These are phyloP conservation scores for Talaromyces proteolyticus DNA, from an alignment of 495 filamentous ascomycete genomes.

Conservation along the genomic window DNA sequence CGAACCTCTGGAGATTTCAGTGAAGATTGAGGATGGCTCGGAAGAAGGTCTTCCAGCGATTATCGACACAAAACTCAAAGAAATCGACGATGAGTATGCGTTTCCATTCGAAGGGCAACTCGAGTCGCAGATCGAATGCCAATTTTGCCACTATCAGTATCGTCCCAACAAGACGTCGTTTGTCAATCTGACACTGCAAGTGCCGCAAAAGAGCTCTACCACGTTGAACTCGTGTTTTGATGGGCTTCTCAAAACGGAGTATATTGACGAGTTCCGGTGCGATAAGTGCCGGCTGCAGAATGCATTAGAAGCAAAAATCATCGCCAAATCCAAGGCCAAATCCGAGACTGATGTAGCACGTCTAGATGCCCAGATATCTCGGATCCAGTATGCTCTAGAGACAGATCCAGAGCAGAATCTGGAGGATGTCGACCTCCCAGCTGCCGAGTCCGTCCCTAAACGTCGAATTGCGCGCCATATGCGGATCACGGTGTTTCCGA, in stretches of 20 bases:
- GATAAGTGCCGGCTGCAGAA: conserved; percentile 86
- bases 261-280: conserved; percentile 95
- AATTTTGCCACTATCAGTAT: conserved; percentile 82
- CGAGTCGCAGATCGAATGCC: conserved; percentile 90
- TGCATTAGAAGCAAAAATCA: conserved; percentile 50
- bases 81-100: conserved; percentile 55
- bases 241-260: conserved; percentile 86
- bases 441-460: conserved; percentile 65
- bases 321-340: conserved; percentile 41
- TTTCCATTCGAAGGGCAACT: conserved; percentile 84
- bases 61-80: conserved; percentile 36
- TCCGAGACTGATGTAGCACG: conserved; percentile 40
- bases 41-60: conserved; percentile 32
- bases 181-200: conserved; percentile 86
- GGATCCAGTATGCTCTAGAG: conserved; percentile 55
- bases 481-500: conserved; percentile 79
- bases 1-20: conserved; percentile 22
- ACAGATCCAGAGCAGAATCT: conserved; percentile 74
- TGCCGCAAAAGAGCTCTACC: conserved; percentile 69
- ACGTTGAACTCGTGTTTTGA: conserved; percentile 78
- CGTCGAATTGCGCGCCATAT: conserved; percentile 81
- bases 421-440: conserved; percentile 67
- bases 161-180: conserved; percentile 78
- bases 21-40: conserved; percentile 36
- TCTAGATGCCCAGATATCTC: conserved; percentile 50